Conservation (phyloP, 768 basidiomycete species). For the Calocybe gangraenosa region DNA sequence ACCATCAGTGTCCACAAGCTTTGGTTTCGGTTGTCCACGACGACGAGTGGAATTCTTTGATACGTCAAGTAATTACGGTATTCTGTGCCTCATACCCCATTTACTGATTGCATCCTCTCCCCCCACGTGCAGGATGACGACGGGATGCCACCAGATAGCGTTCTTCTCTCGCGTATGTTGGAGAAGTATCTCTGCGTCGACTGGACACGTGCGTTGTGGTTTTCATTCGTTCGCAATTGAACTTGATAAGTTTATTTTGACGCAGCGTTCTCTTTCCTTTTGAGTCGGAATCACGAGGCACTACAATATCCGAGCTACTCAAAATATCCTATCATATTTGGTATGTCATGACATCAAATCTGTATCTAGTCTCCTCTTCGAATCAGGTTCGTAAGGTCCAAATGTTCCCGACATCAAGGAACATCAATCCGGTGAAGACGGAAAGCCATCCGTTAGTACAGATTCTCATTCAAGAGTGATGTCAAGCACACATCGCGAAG, state of each 20-base stretch:
- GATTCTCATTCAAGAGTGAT: no score
- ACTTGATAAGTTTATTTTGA: no score
- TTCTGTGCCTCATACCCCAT: not conserved
- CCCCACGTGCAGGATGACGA: not conserved
- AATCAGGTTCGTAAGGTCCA: no score
- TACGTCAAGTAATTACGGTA: constrained; percentile 10
- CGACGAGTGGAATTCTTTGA: constrained; percentile 14
- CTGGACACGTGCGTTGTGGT: constrained; percentile 1
- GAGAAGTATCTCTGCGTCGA: constrained; percentile 1
- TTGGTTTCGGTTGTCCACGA: constrained; percentile 15
- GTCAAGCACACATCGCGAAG: no score
- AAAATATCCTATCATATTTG: no score
- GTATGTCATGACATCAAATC: no score
- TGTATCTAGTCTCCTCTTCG: no score
- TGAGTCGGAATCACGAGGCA: not conserved
- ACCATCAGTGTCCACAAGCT: constrained; percentile 8
- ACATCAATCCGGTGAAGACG: no score
- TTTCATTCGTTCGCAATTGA: not conserved
- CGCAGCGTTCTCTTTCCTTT: not conserved
- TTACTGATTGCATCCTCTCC: not conserved
- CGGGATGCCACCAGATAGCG: constrained; percentile 3
- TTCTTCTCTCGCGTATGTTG: constrained; percentile 4
- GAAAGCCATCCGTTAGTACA: no score
- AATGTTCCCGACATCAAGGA: no score
- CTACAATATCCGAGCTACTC: no score